phyloP scores from a whole-genome alignment of 1,284 basidiomycete genomes.

The Inonotus obliquus region DNA sequence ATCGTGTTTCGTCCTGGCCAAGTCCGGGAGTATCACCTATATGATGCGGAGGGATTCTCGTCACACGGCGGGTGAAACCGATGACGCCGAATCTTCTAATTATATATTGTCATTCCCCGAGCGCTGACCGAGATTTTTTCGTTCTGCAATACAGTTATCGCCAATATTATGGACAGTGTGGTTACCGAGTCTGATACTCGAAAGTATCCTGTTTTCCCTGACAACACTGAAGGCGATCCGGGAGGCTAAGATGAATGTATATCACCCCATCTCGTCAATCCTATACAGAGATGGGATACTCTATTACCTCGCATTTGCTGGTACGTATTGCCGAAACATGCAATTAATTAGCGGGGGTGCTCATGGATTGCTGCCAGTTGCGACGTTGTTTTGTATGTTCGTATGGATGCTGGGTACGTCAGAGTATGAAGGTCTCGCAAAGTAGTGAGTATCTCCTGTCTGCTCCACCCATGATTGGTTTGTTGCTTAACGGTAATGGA shows the following conservation, averaged over 20 bases:
- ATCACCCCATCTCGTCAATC: slow-evolving; percentile 17
- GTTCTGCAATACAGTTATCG: slow-evolving; percentile 4
- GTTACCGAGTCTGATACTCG: slow-evolving; percentile 16
- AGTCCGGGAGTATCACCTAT: not conserved
- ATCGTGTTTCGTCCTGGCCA: not conserved
- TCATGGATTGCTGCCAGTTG: not conserved
- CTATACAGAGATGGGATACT: slow-evolving; percentile 19
- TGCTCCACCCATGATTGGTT: not conserved
- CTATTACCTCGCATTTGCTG: slow-evolving; percentile 15
- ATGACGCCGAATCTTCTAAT: not conserved
- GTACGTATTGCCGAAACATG: not conserved
- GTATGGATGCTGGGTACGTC: slow-evolving; percentile 15
- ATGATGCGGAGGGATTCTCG: not conserved
- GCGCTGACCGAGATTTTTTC: not conserved
- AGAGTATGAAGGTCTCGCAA: slow-evolving; percentile 11
- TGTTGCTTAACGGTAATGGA: not conserved
- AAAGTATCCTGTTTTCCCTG: slow-evolving; percentile 15
- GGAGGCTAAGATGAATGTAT: slow-evolving; percentile 11
- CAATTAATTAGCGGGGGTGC: not conserved
- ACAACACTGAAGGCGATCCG: slow-evolving; percentile 16
- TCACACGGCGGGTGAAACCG: not conserved
- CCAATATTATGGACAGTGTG: slow-evolving; percentile 17
- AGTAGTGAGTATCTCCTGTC: slow-evolving; percentile 11
- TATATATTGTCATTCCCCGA: not conserved
- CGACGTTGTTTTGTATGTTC: slow-evolving; percentile 18